These are phyloP conservation scores for Suhomyces kunorum DNA, from an alignment of 1,139 yeast species.

Conservation along the genomic window DNA sequence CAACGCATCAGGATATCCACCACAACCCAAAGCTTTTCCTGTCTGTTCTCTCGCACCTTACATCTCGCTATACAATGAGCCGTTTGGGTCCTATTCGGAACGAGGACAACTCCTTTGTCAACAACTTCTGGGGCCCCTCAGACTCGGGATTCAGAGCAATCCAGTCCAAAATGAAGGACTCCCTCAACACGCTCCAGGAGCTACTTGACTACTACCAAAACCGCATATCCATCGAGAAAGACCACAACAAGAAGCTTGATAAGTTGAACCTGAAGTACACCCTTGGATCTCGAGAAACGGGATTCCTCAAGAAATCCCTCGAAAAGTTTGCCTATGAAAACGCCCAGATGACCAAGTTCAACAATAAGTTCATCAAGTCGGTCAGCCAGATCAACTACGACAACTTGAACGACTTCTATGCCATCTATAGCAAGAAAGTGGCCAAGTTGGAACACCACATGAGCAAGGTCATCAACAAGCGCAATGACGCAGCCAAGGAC, in stretches of 20 bases:
- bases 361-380: conserved; percentile 34
- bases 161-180: conserved; percentile 49
- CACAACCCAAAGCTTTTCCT: not conserved
- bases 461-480: conserved; percentile 33
- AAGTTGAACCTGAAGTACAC: conserved; percentile 47
- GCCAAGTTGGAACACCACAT: conserved; percentile 40
- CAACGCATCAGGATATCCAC: not conserved
- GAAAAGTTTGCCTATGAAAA: conserved; percentile 60
- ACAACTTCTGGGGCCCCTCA: conserved; percentile 53
- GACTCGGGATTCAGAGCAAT: conserved; percentile 52
- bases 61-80: conserved; percentile 5
- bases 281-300: conserved; percentile 63
- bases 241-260: conserved; percentile 58
- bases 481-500: conserved; percentile 31
- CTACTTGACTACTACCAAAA: conserved; percentile 50
- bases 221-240: conserved; percentile 66
- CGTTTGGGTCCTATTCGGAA: conserved; percentile 11
- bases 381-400: conserved; percentile 38
- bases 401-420: conserved; percentile 33
- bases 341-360: conserved; percentile 35
- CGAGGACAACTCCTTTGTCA: conserved; percentile 35
- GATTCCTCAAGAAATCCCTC: conserved; percentile 57
- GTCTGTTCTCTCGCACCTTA: not conserved
- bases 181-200: conserved; percentile 43
- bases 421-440: conserved; percentile 33